These are phyloP conservation scores for Kazachstania psychrophila DNA, from an alignment of 805 yeast species.

Conservation along the genomic window DNA sequence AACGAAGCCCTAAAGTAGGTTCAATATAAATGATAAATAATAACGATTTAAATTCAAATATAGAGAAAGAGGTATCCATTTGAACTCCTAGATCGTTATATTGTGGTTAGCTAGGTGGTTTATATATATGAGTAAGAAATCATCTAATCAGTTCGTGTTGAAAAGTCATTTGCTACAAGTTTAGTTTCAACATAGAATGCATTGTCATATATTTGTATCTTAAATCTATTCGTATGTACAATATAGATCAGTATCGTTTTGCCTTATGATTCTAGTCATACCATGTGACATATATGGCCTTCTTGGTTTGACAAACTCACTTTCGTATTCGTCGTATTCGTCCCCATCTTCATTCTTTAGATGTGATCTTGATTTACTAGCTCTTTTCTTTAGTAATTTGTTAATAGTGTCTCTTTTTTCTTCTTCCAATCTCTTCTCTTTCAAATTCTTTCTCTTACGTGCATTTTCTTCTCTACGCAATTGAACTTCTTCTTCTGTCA, in stretches of 20 bases:
- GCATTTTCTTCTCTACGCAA: constrained; percentile 80
- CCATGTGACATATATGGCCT: constrained; percentile 25
- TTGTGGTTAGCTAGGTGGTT: too few species aligned
- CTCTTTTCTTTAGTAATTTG: constrained; percentile 74
- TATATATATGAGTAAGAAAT: too few species aligned
- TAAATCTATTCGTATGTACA: constrained; percentile 2
- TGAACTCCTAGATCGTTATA: too few species aligned
- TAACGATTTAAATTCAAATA: too few species aligned
- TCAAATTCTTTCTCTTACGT: constrained; percentile 75
- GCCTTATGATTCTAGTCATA: constrained; percentile 19
- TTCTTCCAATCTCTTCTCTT: constrained; percentile 75
- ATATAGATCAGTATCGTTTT: constrained; percentile 11
- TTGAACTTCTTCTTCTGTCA: constrained; percentile 78
- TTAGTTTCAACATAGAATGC: too few species aligned
- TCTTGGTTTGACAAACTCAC: constrained; percentile 20
- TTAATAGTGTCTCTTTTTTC: constrained; percentile 90
- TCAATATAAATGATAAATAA: too few species aligned
- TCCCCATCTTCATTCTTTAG: constrained; percentile 15
- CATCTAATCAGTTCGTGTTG: too few species aligned
- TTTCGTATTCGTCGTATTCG: constrained; percentile 8
- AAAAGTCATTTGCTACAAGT: too few species aligned
- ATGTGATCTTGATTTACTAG: constrained; percentile 51
- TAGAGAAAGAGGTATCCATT: too few species aligned
- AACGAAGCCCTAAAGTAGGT: too few species aligned
- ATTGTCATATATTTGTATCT: too few species aligned